A percentile compares a stretch with the other conserved stretches of the same genome.
phyloP scores from a whole-genome alignment of 1,284 basidiomycete species.

The Marasmius sp. region DNA sequence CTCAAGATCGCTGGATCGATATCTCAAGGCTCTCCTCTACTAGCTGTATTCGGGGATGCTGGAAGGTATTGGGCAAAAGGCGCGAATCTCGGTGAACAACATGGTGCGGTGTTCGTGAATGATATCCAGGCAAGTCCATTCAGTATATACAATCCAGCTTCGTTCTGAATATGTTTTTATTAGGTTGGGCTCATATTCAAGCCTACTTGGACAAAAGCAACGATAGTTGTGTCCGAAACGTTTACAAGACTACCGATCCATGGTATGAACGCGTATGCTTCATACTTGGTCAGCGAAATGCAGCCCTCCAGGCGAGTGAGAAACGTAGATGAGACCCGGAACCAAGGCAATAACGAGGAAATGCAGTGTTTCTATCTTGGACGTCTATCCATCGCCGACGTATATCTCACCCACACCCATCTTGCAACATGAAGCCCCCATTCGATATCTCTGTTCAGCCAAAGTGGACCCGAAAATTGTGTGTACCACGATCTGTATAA shows the following conservation, averaged over 20 bases:
- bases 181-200: constrained; percentile 55
- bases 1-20: constrained; percentile 40
- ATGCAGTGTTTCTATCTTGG: constrained; percentile 49
- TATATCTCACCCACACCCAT: constrained; percentile 46
- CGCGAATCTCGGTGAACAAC: constrained; percentile 50
- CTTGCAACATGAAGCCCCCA: constrained; percentile 42
- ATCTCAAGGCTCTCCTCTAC: constrained; percentile 28
- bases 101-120: constrained; percentile 46
- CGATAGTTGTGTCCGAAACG: constrained; percentile 54
- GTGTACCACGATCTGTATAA: constrained; percentile 7
- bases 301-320: constrained; percentile 45
- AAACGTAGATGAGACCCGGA: constrained; percentile 1
- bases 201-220: constrained; percentile 46
- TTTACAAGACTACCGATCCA: constrained; percentile 48
- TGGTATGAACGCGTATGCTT: constrained; percentile 51
- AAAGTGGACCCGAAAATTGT: constrained; percentile 24
- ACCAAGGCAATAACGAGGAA: background rate
- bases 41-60: constrained; percentile 47
- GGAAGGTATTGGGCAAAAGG: constrained; percentile 52
- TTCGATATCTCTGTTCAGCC: constrained; percentile 51
- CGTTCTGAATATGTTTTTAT: background rate
- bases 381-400: constrained; percentile 49
- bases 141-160: background rate
- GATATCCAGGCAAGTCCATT: constrained; percentile 40
- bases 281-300: constrained; percentile 40